Conservation (phyloP, 805 yeast species). For the Yarrowia sp. region DNA sequence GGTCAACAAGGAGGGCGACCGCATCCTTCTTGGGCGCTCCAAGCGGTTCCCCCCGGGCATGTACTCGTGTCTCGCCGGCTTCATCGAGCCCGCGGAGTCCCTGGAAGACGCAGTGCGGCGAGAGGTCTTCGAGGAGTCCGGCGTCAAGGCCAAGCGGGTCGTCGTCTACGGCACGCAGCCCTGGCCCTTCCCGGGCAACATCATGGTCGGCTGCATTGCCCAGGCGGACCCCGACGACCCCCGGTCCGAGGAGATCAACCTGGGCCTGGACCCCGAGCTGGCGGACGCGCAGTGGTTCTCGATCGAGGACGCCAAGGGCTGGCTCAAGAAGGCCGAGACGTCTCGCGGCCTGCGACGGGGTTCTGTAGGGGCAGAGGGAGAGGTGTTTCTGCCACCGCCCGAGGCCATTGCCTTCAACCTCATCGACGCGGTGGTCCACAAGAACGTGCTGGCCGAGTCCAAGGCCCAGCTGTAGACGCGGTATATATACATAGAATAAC, state of each 20-base stretch:
- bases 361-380: neutral
- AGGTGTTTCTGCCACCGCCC: slow-evolving; percentile 37
- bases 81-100: slow-evolving; percentile 92
- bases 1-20: slow-evolving; percentile 56
- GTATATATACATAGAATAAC: neutral
- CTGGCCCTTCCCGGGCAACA: slow-evolving; percentile 94
- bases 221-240: slow-evolving; percentile 65
- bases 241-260: slow-evolving; percentile 45
- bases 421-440: slow-evolving; percentile 34
- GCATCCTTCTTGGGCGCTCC: slow-evolving; percentile 68
- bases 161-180: slow-evolving; percentile 77
- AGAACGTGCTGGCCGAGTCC: neutral
- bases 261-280: slow-evolving; percentile 83
- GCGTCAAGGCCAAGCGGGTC: slow-evolving; percentile 61
- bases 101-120: slow-evolving; percentile 83
- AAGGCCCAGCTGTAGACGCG: neutral
- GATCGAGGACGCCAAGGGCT: slow-evolving; percentile 35
- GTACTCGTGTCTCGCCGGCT: slow-evolving; percentile 91
- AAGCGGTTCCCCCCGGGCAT: slow-evolving; percentile 58
- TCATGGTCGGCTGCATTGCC: slow-evolving; percentile 91
- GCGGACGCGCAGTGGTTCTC: slow-evolving; percentile 86
- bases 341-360: slow-evolving; percentile 11
- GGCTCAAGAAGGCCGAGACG: slow-evolving; percentile 2
- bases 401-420: slow-evolving; percentile 40
- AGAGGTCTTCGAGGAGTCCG: slow-evolving; percentile 96